Percentiles rank a stretch among this genome's conserved stretches.
These are phyloP conservation scores for Pseudocercospora crystallina DNA, from an alignment of 2,329 filamentous ascomycete genomes.

Conservation along the genomic window DNA sequence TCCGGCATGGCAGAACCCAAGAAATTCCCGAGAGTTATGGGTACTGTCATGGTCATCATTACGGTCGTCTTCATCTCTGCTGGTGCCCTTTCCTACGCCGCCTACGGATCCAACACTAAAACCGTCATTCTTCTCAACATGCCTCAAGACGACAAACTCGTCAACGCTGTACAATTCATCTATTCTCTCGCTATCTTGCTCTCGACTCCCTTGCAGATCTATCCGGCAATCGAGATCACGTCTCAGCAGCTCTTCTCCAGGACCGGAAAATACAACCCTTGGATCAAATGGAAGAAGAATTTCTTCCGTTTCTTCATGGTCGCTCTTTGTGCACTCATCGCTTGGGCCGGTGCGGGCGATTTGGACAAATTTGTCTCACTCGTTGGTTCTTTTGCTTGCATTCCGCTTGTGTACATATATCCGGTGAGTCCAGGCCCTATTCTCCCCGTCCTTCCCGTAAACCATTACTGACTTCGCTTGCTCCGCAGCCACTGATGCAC, in stretches of 20 bases:
- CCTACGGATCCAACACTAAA: slow-evolving; percentile 91
- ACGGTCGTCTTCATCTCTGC: slow-evolving; percentile 87
- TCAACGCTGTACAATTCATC: slow-evolving; percentile 93
- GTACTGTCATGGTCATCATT: slow-evolving; percentile 91
- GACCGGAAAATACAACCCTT: slow-evolving; percentile 96
- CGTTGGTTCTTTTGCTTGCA: slow-evolving; percentile 96
- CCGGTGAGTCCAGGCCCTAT: slow-evolving; percentile 65
- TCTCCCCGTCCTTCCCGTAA: background rate
- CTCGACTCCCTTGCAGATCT: slow-evolving; percentile 93
- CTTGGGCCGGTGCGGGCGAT: slow-evolving; percentile 89
- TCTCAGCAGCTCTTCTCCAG: slow-evolving; percentile 91
- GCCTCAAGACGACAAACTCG: slow-evolving; percentile 90
- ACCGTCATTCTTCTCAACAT: slow-evolving; percentile 96
- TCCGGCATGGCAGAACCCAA: slow-evolving; percentile 90
- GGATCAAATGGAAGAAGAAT: slow-evolving; percentile 99
- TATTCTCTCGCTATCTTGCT: slow-evolving; percentile 98
- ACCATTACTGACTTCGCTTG: slow-evolving; percentile 1
- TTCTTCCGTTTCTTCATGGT: slow-evolving; percentile 92
- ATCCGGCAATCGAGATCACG: slow-evolving; percentile 94
- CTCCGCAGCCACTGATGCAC: slow-evolving; percentile 79
- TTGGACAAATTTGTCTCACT: slow-evolving; percentile 96
- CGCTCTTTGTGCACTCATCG: slow-evolving; percentile 78
- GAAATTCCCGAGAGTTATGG: slow-evolving; percentile 87
- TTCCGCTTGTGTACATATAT: slow-evolving; percentile 95
- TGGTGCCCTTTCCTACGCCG: slow-evolving; percentile 91